Conservation (phyloP, 345 rosid species). For the Psidium friedrichsthalianum region DNA sequence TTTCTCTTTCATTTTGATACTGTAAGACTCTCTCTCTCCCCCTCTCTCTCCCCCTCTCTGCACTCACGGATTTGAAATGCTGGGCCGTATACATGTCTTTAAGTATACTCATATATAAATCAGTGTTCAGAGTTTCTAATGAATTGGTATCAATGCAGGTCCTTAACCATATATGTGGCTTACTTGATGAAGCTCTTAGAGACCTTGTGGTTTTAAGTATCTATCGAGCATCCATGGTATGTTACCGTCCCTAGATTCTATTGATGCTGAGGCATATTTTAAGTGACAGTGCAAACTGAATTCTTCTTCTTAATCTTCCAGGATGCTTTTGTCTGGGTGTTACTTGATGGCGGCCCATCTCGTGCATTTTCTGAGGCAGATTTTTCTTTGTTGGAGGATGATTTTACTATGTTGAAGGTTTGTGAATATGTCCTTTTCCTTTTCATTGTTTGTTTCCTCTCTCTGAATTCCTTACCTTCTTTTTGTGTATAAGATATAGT, state of each 20-base stretch:
- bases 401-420: conserved; percentile 65
- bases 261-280: background rate
- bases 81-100: background rate
- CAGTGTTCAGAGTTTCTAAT: background rate
- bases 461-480: background rate
- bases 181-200: conserved; percentile 63
- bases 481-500: background rate
- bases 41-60: background rate
- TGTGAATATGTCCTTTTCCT: background rate
- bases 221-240: conserved; percentile 64
- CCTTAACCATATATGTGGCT: conserved; percentile 63
- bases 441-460: background rate
- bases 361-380: conserved; percentile 84
- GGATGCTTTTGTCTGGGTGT: conserved; percentile 74
- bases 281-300: background rate
- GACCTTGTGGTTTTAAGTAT: conserved; percentile 78
- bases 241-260: conserved; percentile 1
- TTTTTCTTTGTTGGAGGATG: conserved; percentile 70
- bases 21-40: conserved; percentile 29
- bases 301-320: conserved; percentile 15
- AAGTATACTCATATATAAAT: background rate
- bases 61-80: background rate
- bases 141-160: conserved; percentile 33
- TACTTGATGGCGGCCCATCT: conserved; percentile 93
- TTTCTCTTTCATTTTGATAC: conserved; percentile 63